Base-by-base conservation (phyloP, 140 eudicot genomes). In the Ambrosia hybrid region DNA sequence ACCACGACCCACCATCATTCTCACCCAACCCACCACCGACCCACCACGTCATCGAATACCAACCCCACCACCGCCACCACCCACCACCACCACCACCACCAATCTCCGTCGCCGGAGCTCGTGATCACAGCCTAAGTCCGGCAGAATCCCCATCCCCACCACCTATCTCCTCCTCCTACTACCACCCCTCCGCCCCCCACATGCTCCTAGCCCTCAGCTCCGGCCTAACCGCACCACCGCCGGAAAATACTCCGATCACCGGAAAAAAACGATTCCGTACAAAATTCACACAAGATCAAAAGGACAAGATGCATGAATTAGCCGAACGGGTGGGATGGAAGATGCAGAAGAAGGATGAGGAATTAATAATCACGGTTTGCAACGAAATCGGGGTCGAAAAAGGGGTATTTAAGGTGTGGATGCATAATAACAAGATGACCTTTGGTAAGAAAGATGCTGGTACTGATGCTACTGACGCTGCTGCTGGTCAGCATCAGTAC, bases 321-420 rank as follows among this genome's bases (percentile, higher is more conserved):
- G 90, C 95, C 0, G 92, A 78, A 12, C 79, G 65, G 38, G 84
- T 91, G 0, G 97, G 87, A 41, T 91, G 97, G 97, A 91, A 85
- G 84, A 82, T 85, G 73, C 97, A 80, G 75, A 85, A 68, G 71
- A 64, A 65, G 12, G 88, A 88, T 2, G 95, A 91, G 3, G 83
- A 67, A 1, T 6, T 51, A n/a, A 82, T 85, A 5, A 52, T 41
- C 2, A 80, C 70, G 0, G 73, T 85, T 48, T 91, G 92, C 72
- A 71, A 14, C 17, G 81, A 88, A 51, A 74, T 88, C 17, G 95
- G 92, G 1, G 85, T 91, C 1, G 84, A 79, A 8, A 88, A 75
- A 57, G 81, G 83, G 4, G 90, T 88, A 37, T 79, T 91, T 45
- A 91, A 91, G 61, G 92, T 88, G 2, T 91, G 97, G 97, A 91